These are phyloP conservation scores for Aurinia saxatilis DNA, from an alignment of 345 rosid species.

Conservation along the genomic window DNA sequence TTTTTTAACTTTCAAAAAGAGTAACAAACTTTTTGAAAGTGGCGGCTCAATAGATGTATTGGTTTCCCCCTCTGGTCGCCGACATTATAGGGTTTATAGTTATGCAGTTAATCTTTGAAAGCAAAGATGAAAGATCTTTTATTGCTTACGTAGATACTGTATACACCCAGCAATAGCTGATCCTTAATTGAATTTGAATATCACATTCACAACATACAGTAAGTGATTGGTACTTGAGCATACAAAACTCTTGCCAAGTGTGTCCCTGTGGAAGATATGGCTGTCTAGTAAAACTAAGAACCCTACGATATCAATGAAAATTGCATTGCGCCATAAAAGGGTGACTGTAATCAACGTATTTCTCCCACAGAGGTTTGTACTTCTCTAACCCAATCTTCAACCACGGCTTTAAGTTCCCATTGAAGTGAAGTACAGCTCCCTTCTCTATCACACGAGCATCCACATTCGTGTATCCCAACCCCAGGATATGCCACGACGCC, in stretches of 20 bases:
- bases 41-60: constrained; percentile 52
- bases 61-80: constrained; percentile 43
- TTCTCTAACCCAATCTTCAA: constrained; percentile 93
- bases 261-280: constrained; percentile 22
- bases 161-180: constrained; percentile 6
- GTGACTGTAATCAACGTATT: constrained; percentile 72
- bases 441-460: constrained; percentile 70
- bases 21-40: constrained; percentile 42
- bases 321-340: constrained; percentile 82
- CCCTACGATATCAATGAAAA: constrained; percentile 51
- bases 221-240: constrained; percentile 29
- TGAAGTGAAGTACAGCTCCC: constrained; percentile 93
- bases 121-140: neutral
- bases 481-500: constrained; percentile 81
- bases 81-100: constrained; percentile 20
- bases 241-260: constrained; percentile 40
- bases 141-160: neutral
- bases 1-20: too few species aligned
- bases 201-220: constrained; percentile 34
- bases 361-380: constrained; percentile 94
- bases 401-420: constrained; percentile 96
- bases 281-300: constrained; percentile 13
- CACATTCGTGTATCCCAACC: constrained; percentile 83
- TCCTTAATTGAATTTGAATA: constrained; percentile 16
- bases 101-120: neutral